Conservation (phyloP, 108 stramenopile genomes). For the Cylindrotheca closterium region DNA sequence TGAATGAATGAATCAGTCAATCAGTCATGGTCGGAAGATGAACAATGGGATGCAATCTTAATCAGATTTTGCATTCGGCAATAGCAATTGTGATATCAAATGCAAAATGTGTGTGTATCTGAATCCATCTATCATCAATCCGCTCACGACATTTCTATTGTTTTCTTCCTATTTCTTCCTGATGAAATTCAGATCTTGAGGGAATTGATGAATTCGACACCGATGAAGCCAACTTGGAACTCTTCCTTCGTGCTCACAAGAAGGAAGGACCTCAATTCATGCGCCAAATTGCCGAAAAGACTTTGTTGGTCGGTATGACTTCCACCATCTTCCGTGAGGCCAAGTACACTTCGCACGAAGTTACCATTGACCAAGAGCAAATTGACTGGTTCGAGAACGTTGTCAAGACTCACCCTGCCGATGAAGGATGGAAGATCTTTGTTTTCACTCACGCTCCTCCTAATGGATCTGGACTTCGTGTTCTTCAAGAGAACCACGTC, state of each 20-base stretch:
- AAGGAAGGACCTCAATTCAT: slow-evolving; percentile 79
- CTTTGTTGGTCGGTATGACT: slow-evolving; percentile 83
- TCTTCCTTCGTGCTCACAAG: slow-evolving; percentile 54
- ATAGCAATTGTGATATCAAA: no score
- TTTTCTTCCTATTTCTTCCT: not conserved
- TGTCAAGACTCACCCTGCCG: slow-evolving; percentile 59
- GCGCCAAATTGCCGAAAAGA: slow-evolving; percentile 72
- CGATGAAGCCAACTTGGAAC: slow-evolving; percentile 81
- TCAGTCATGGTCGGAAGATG: no score
- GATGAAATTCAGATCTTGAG: slow-evolving; percentile 70
- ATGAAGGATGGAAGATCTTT: slow-evolving; percentile 90
- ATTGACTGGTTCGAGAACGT: slow-evolving; percentile 87
- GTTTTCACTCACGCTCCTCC: slow-evolving; percentile 94
- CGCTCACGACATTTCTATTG: not conserved
- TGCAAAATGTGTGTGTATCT: no score
- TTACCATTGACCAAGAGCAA: slow-evolving; percentile 84
- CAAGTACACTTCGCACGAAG: slow-evolving; percentile 88
- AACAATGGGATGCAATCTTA: no score
- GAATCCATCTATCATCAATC: no score
- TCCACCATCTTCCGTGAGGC: slow-evolving; percentile 90
- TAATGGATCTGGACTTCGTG: slow-evolving; percentile 83
- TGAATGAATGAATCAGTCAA: no score
- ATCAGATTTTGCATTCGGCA: no score
- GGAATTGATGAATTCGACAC: slow-evolving; percentile 92
- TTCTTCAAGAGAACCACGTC: slow-evolving; percentile 89